These are phyloP conservation scores for Physaria fendleri DNA, from an alignment of 345 rosid genomes.

Conservation along the genomic window DNA sequence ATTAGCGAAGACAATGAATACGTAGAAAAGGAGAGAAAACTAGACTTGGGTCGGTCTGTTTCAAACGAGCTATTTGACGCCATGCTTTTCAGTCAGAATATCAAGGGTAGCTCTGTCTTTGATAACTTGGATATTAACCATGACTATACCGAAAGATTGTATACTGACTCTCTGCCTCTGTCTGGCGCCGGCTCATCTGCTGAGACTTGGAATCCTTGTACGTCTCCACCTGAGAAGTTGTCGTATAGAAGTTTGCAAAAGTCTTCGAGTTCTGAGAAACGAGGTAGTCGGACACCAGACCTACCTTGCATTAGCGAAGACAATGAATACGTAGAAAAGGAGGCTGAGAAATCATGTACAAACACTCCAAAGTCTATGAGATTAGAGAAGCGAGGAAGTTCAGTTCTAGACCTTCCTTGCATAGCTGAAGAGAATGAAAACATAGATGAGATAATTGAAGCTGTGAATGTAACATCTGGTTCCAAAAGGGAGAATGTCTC, in stretches of 20 bases:
- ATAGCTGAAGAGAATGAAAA: constrained; percentile 72
- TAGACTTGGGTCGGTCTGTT: constrained; percentile 59
- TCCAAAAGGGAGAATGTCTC: no score
- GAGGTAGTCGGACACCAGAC: no score
- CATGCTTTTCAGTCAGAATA: constrained; percentile 34
- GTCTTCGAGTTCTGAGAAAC: no score
- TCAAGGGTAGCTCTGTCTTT: constrained; percentile 32
- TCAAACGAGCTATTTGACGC: constrained; percentile 60
- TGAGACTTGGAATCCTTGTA: constrained; percentile 42
- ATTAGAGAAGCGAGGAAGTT: constrained; percentile 58
- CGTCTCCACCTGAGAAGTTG: no score
- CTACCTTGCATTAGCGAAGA: no score
- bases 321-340: no score
- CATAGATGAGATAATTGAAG: constrained; percentile 38
- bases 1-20: no score
- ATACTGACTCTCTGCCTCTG: constrained; percentile 42
- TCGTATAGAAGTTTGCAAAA: no score
- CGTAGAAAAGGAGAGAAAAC: no score
- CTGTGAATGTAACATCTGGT: constrained; percentile 30
- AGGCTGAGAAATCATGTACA: no score
- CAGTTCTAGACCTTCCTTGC: constrained; percentile 74
- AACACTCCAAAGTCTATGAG: constrained; percentile 43
- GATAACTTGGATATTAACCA: constrained; percentile 28
- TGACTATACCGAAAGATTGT: constrained; percentile 33
- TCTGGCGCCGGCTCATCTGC: constrained; percentile 33